A percentile compares a stretch with the other conserved stretches of the same genome.
Conservation (phyloP, 192 early-diverging fungal genomes). For the Podila minutissima region DNA sequence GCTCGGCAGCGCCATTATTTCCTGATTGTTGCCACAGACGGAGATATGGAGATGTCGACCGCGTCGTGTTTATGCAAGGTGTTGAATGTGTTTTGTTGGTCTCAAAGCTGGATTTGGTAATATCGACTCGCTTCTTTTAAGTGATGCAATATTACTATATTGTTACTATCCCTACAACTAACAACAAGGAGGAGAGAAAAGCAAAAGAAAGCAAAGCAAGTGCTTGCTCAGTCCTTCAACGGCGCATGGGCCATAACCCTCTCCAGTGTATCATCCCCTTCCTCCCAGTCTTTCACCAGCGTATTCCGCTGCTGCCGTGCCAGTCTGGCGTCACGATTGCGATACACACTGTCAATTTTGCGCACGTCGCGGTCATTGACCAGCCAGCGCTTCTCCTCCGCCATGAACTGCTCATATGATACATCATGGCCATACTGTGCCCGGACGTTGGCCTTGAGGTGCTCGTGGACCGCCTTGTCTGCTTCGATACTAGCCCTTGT, state of each 20-base stretch:
- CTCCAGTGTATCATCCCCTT: constrained; percentile 10
- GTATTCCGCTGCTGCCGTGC: background rate
- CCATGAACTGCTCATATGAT: background rate
- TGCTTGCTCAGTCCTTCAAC: background rate
- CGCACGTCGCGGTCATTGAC: constrained; percentile 5
- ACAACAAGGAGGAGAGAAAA: no score
- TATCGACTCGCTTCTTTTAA: no score
- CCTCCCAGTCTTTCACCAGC: constrained; percentile 14
- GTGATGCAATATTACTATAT: no score
- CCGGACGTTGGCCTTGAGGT: constrained; percentile 4
- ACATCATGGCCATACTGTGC: background rate
- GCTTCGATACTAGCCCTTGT: background rate
- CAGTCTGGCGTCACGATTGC: constrained; percentile 1
- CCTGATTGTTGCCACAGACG: no score
- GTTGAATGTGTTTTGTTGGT: no score
- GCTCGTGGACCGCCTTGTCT: background rate
- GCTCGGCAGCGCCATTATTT: no score
- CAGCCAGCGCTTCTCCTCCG: background rate
- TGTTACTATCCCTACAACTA: no score
- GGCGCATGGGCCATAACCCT: constrained; percentile 2
- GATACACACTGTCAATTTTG: constrained; percentile 8
- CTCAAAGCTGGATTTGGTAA: no score
- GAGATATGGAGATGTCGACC: no score
- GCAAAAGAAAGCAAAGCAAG: no score
- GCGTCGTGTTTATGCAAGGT: no score